Evolutionary conservation across 2,329 filamentous ascomycete genomes (phyloP), one percentile per base, ranked within the genome.

Genomic region (Periconia macrospinosa): DNA sequence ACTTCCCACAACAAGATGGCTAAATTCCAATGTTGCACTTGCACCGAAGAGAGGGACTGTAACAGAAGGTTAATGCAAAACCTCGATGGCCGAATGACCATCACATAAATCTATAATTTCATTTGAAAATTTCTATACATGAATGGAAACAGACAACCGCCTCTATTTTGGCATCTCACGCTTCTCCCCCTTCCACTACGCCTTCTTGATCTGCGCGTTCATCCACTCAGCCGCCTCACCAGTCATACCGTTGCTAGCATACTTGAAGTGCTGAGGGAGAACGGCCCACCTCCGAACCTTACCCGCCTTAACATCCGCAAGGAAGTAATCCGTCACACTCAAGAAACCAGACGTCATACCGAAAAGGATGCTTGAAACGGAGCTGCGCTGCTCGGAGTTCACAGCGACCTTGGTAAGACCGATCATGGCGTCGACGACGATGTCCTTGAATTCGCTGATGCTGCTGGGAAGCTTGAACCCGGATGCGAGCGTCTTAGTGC

Each of bases 271-370:
- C 13, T 47, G 52, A 19, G 53, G 53, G 20, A 54, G 33, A 40
- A 58, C 52, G 17, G 55, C 19, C 55, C 55, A 58, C 20, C 55
- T 47, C 20, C 52, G 30, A 20, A 55, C 47, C n/a, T 55, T 51
- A 1, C 55, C 52, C 7, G 23, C 45, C 30, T 50, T 41, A 7
- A 58, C 20, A 50, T 58, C 55, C 2, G 8, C 13, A 40, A 47
- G 8, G 18, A 55, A 55, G 45, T 53, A 53, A 30, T 33, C 42
- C 9, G 45, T 45, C 10, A 50, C 47, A 7, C 37, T 23, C 11
- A 53, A 30, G 13, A 58, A 55, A 6, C 41, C 47, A 3, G 27
- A 20, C 1, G 49, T 40, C 17, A 58, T 45, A 1, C 27, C n/a
- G 10, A 41, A 18, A 9, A 50, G 46, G 3, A 58, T 14, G 20